Evolutionary conservation across 2,329 filamentous ascomycete genomes (phyloP), one percentile per base, ranked within the genome.

Genomic region (Colletotrichum sp.): DNA sequence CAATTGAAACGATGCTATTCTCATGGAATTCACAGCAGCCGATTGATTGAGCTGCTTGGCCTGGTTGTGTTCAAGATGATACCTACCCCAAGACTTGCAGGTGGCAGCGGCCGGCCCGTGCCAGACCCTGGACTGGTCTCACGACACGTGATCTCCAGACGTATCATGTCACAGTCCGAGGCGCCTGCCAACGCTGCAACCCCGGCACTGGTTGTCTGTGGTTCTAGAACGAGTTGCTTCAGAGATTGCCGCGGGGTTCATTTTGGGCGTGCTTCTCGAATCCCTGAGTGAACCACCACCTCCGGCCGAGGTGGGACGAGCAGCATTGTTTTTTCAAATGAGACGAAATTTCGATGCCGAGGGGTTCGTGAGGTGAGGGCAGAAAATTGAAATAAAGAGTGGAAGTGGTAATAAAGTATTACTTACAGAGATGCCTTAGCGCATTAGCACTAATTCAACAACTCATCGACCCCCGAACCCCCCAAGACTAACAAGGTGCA

Each of bases 371-470:
- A 32, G 48, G 10, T 32, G n/a, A 58, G 15, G 52, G 61, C 24
- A 67, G 15, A 32, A 24, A 58, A 60, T 24, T 36, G 28, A 57
- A 70, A 58, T 57, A 34, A 63, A 24, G 67, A 48, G 67, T 72
- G 58, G 64, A 48, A 34, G 74, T 74, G 52, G 28, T 48, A 68
- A 64, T 60, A 60, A 69, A 69, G 64, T 65, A 52, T 73, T 61
- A 65, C 30, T 60, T 24, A 52, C 52, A 63, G 34, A 52, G 32
- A 58, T 68, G 32, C 60, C 30, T 26, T 52, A 60, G 63, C 58
- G 74, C 74, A 66, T 76, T 64, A 65, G 64, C 64, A 74, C 70
- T 61, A 74, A 68, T 61, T 65, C 70, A 65, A 74, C 58, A 74
- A 64, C 58, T 73, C 70, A 65, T 65, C 55, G 58, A 63, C 73